Evolutionary conservation across 352 stramenopile species (phyloP), one percentile per base, ranked within the genome.

Genomic region (Globisporangium splendens): DNA sequence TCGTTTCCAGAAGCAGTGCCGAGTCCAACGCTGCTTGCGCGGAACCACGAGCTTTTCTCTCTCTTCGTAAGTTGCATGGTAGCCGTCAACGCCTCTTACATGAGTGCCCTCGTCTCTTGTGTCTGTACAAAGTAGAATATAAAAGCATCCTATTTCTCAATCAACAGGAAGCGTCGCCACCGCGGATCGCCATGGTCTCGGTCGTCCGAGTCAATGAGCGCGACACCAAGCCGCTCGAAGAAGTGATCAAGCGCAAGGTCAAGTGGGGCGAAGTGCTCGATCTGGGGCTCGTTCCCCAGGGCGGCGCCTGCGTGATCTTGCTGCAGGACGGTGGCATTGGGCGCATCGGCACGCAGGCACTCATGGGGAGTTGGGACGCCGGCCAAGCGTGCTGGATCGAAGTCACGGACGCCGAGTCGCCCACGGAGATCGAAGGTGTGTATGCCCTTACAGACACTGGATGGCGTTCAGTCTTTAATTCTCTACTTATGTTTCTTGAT

Each of bases 351-450:
- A 91, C 82, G 4, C 84, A 93, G 51, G 84, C 84, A 44, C 71
- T 93, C 22, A 91, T 91, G 79, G 80, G 81, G n/a, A 91, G 75
- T 42, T 93, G 84, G 84, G 84, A 93, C 49, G 81, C 81, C n/a
- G 79, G 74, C 5, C 74, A 81, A 24, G 65, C 79, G 4, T 88
- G 73, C 59, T 93, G 84, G 84, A 87, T 93, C 56, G 84, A 93
- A 59, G 72, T 89, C 33, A 68, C 71, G 13, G 82, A 90, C 47
- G 71, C 78, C 2, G 75, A 83, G 8, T 68, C 71, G n/a, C 69
- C 72, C 3, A 91, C 81, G 0, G 81, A 93, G 63, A 79, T 93
- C 41, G 77, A 91, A 77, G 73, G 72, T 82, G 52, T 18, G 15
- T 6, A 8, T 10, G 28, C 10, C 28, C 10, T 6, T 35, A 8